Percentiles rank a stretch among this genome's conserved stretches.
These are phyloP conservation scores for Maudiozyma saulgeensis DNA, from an alignment of 805 yeast genomes.

Conservation along the genomic window DNA sequence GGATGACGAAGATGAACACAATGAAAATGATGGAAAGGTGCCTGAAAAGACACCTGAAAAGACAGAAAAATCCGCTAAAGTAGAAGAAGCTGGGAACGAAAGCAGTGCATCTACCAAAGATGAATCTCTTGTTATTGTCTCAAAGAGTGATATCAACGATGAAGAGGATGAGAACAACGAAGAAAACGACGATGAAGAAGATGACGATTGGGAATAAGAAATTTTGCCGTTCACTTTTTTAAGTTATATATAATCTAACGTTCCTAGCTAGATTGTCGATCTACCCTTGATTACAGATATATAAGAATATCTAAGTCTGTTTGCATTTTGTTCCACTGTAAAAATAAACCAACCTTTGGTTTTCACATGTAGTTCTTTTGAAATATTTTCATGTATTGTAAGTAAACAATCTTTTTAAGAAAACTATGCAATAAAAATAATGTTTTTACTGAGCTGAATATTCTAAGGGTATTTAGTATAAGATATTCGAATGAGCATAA, in stretches of 20 bases:
- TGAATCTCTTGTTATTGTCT: conserved; percentile 12
- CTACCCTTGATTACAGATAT: not conserved
- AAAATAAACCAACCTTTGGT: too few relatives aligned
- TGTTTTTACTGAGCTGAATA: too few relatives aligned
- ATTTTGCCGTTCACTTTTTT: not conserved
- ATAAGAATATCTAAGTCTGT: not conserved
- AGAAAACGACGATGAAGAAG: conserved; percentile 23
- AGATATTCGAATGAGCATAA: too few relatives aligned
- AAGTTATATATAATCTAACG: not conserved
- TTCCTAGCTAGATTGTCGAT: not conserved
- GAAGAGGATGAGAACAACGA: conserved; percentile 4
- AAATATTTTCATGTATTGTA: too few relatives aligned
- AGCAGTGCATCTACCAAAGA: conserved; percentile 1
- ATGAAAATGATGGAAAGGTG: conserved; percentile 6
- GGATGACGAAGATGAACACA: conserved; percentile 30
- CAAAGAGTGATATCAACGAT: not conserved
- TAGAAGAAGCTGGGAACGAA: not conserved
- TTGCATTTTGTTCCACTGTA: too few relatives aligned
- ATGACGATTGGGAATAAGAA: conserved; percentile 52
- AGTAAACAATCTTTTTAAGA: too few relatives aligned
- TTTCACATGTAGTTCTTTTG: too few relatives aligned
- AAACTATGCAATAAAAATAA: too few relatives aligned
- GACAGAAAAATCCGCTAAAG: not conserved
- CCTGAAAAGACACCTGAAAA: conserved; percentile 6
- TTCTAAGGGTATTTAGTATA: too few relatives aligned